These are phyloP conservation scores for Candida sanyaensis DNA, from an alignment of 1,139 yeast genomes.

Conservation along the genomic window DNA sequence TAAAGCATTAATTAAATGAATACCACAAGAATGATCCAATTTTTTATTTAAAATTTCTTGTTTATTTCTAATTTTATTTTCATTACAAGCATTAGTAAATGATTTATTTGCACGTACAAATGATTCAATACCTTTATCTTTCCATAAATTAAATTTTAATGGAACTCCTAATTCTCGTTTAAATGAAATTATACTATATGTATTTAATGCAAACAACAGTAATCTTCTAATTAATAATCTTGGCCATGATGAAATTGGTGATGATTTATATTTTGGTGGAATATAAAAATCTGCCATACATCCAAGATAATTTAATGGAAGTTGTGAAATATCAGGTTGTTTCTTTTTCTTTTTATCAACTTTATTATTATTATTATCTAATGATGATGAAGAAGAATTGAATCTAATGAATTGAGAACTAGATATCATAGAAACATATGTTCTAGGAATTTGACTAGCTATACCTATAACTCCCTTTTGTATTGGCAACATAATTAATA, in stretches of 20 bases:
- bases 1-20: constrained; percentile 33
- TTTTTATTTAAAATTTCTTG: constrained; percentile 28
- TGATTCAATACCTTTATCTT: constrained; percentile 44
- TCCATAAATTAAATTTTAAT: constrained; percentile 45
- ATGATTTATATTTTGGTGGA: constrained; percentile 35
- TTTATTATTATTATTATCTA: not conserved
- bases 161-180: constrained; percentile 42
- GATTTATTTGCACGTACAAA: constrained; percentile 45
- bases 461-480: not conserved
- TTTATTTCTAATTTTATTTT: constrained; percentile 15
- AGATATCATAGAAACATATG: not conserved
- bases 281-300: constrained; percentile 48
- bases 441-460: not conserved
- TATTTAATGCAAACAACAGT: constrained; percentile 45
- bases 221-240: constrained; percentile 37
- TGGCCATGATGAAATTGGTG: constrained; percentile 43
- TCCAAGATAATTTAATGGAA: constrained; percentile 43
- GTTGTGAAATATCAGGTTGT: constrained; percentile 34
- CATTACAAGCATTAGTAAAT: constrained; percentile 45
- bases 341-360: constrained; percentile 18
- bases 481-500: not conserved
- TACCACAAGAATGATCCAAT: constrained; percentile 36
- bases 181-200: constrained; percentile 43
- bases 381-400: not conserved
- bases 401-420: not conserved